These are phyloP conservation scores for Trichoderma lentiforme DNA, from an alignment of 2,329 filamentous ascomycete species.

Conservation along the genomic window DNA sequence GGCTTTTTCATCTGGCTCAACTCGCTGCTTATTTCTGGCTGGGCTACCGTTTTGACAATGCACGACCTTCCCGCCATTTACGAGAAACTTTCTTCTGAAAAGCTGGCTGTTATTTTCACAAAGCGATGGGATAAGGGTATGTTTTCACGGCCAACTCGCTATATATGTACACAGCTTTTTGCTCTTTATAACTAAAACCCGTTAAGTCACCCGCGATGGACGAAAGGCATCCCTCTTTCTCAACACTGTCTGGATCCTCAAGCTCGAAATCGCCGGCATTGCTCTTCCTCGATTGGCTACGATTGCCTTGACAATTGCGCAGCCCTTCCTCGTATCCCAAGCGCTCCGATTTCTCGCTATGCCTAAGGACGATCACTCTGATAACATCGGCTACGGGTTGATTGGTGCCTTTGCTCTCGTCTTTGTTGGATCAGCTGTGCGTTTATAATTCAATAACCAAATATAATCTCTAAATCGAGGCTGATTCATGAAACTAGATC, in stretches of 20 bases:
- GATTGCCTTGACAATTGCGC: slow-evolving; percentile 31
- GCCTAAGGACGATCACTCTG: slow-evolving; percentile 24
- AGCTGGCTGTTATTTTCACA: slow-evolving; percentile 25
- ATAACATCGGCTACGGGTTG: slow-evolving; percentile 31
- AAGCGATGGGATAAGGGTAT: slow-evolving; percentile 27
- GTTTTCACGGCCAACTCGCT: neutral
- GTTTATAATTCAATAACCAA: neutral
- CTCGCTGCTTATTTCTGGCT: slow-evolving; percentile 47
- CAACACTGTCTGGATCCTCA: slow-evolving; percentile 27
- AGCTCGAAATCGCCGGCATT: slow-evolving; percentile 32
- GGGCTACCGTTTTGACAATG: slow-evolving; percentile 34
- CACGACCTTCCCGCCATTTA: slow-evolving; percentile 30
- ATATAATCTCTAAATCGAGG: neutral
- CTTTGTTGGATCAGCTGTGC: slow-evolving; percentile 32
- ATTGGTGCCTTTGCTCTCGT: slow-evolving; percentile 33
- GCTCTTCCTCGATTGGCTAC: slow-evolving; percentile 28
- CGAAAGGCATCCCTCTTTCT: slow-evolving; percentile 28
- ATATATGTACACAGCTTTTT: no score
- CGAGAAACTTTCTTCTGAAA: slow-evolving; percentile 31
- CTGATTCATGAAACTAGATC: slow-evolving; percentile 20
- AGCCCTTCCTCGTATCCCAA: slow-evolving; percentile 31
- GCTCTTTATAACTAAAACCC: slow-evolving; percentile 5
- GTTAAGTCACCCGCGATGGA: slow-evolving; percentile 18
- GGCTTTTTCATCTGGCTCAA: slow-evolving; percentile 36
- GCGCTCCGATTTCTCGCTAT: slow-evolving; percentile 29